Evolutionary conservation across 192 early-diverging fungal genomes (phyloP).

Genomic region (Coemansia sp.): DNA sequence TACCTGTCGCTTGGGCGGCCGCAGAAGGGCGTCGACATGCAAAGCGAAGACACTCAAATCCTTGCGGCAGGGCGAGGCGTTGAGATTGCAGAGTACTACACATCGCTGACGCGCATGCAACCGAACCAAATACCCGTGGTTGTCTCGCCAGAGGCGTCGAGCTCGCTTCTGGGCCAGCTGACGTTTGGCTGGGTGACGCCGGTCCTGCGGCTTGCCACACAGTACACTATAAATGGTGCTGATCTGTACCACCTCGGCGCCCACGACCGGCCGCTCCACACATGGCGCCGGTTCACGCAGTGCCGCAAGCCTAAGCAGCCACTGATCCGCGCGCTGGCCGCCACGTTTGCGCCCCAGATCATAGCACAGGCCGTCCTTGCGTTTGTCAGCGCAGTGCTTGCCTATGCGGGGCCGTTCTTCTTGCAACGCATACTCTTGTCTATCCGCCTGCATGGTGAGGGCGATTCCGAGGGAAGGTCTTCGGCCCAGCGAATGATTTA

Average conservation of each 20-base stretch:
- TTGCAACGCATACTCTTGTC: slow-evolving; percentile 61
- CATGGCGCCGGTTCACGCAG: slow-evolving; percentile 36
- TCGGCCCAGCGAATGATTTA: slow-evolving; percentile 19
- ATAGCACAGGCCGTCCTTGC: slow-evolving; percentile 48
- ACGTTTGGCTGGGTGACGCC: slow-evolving; percentile 66
- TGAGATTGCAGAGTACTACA: slow-evolving; percentile 22
- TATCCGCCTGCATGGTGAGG: slow-evolving; percentile 52
- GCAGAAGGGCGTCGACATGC: neutral
- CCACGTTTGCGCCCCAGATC: slow-evolving; percentile 54
- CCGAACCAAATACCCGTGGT: slow-evolving; percentile 31
- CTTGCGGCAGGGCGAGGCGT: neutral
- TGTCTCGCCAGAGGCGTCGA: slow-evolving; percentile 28
- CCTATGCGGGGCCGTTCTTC: slow-evolving; percentile 62
- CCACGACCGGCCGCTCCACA: slow-evolving; percentile 56
- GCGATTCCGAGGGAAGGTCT: neutral
- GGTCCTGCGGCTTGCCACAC: slow-evolving; percentile 63
- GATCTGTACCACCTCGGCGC: slow-evolving; percentile 66
- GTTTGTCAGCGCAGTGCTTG: slow-evolving; percentile 40
- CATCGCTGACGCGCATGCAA: slow-evolving; percentile 30
- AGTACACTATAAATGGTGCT: slow-evolving; percentile 57
- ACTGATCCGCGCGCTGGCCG: slow-evolving; percentile 39
- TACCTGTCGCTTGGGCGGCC: slow-evolving; percentile 21
- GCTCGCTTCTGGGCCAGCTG: slow-evolving; percentile 31
- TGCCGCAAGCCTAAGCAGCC: slow-evolving; percentile 13
- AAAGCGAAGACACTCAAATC: neutral